Evolutionary conservation across 768 basidiomycete genomes (phyloP).

Genomic region (Phlegmacium glaucopus): DNA sequence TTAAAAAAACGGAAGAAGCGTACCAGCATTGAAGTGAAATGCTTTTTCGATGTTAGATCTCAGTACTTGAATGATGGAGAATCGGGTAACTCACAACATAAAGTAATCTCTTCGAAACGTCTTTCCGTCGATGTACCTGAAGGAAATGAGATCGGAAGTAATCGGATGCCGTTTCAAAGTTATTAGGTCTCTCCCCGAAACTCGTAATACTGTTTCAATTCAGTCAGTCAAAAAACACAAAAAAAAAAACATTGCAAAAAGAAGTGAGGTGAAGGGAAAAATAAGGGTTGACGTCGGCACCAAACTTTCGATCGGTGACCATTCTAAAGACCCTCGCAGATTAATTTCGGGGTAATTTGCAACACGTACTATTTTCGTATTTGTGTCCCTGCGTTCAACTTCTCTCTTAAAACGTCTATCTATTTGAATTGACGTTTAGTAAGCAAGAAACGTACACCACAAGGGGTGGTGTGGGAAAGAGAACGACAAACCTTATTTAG

Average conservation of each 20-base stretch:
- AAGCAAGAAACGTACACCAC: not conserved
- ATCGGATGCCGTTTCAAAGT: slow-evolving; percentile 63
- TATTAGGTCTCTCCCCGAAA: slow-evolving; percentile 70
- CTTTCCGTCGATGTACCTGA: slow-evolving; percentile 68
- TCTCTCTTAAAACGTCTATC: slow-evolving; percentile 71
- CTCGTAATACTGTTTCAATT: slow-evolving; percentile 60
- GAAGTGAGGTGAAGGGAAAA: too few relatives aligned
- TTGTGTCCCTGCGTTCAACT: slow-evolving; percentile 62
- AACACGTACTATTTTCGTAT: slow-evolving; percentile 75
- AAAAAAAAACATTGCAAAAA: too few relatives aligned
- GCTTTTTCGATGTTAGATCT: too few relatives aligned
- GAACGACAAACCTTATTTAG: slow-evolving; percentile 65
- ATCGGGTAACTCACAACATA: slow-evolving; percentile 70
- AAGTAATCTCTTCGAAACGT: slow-evolving; percentile 53
- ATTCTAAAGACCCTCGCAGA: too few relatives aligned
- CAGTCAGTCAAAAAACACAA: not conserved
- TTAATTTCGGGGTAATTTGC: too few relatives aligned
- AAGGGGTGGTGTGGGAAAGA: slow-evolving; percentile 8
- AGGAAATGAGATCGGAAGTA: slow-evolving; percentile 87
- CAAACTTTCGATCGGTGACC: not conserved
- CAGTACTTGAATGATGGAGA: too few relatives aligned
- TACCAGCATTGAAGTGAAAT: slow-evolving; percentile 72
- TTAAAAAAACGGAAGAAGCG: slow-evolving; percentile 1
- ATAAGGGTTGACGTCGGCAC: slow-evolving; percentile 1
- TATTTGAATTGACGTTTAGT: slow-evolving; percentile 22